These are phyloP conservation scores for Chlamydomonas sp. DNA, from an alignment of 139 green algal genomes.

Conservation along the genomic window DNA sequence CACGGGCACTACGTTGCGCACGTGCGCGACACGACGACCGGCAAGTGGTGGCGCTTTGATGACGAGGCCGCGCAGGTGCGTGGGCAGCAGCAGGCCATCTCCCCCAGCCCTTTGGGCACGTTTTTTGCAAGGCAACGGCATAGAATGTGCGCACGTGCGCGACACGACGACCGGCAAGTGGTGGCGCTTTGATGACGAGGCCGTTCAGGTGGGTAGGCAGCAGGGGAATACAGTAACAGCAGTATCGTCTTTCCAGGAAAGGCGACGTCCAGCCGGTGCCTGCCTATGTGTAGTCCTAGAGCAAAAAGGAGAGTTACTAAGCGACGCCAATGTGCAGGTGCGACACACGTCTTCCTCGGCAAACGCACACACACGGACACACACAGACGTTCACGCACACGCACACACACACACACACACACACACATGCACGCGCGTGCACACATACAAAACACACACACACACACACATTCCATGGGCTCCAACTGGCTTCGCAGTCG, in stretches of 20 bases:
- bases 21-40: slow-evolving; percentile 22
- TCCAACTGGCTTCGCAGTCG: too few species aligned
- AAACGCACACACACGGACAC: not conserved
- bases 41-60: slow-evolving; percentile 83
- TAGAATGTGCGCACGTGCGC: not conserved
- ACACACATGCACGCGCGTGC: slow-evolving; percentile 7
- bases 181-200: slow-evolving; percentile 6
- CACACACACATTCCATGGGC: not conserved
- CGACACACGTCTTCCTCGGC: not conserved
- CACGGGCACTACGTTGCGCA: slow-evolving; percentile 61
- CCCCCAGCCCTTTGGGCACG: slow-evolving; percentile 3
- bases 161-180: not conserved
- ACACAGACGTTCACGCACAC: not conserved
- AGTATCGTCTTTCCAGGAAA: too few species aligned
- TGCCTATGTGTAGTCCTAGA: too few species aligned
- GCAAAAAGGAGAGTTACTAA: too few species aligned
- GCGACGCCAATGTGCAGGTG: not conserved
- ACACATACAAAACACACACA: too few species aligned
- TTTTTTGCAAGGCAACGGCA: not conserved
- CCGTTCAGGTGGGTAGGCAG: slow-evolving; percentile 15
- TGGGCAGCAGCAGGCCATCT: slow-evolving; percentile 24
- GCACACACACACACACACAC: slow-evolving; percentile 17
- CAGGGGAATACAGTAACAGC: too few species aligned
- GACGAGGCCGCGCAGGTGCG: slow-evolving; percentile 60
- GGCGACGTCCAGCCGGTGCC: too few species aligned